A percentile compares a stretch with the other conserved stretches of the same genome.
Evolutionary conservation across 768 basidiomycete species (phyloP).

Genomic region (Obba rivulosa): DNA sequence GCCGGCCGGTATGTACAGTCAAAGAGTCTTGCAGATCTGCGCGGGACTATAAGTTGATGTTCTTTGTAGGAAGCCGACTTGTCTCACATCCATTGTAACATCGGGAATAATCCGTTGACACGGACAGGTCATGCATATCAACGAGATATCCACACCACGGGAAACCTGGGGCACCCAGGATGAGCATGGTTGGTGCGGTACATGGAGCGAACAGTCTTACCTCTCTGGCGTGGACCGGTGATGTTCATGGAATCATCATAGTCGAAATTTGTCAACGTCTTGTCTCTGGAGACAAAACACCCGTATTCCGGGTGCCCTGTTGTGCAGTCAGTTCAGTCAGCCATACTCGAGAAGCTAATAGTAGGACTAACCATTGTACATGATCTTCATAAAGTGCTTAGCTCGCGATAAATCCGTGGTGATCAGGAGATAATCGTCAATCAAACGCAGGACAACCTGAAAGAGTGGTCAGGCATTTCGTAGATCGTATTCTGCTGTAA

Average conservation of each 20-base stretch:
- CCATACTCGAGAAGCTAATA: not conserved
- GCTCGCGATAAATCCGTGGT: constrained; percentile 64
- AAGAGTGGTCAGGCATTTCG: too few species aligned
- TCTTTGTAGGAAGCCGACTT: not conserved
- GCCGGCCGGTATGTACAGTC: constrained; percentile 61
- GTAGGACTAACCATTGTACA: constrained; percentile 60
- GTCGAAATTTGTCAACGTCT: constrained; percentile 87
- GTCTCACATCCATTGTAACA: constrained; percentile 54
- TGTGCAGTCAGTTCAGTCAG: not conserved
- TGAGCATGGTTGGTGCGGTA: not conserved
- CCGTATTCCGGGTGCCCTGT: constrained; percentile 92
- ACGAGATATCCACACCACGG: constrained; percentile 92
- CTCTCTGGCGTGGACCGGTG: constrained; percentile 39
- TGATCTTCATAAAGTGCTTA: constrained; percentile 60
- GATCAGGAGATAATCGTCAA: constrained; percentile 94
- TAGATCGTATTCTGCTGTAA: too few species aligned
- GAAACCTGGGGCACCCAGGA: constrained; percentile 49
- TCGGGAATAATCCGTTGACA: constrained; percentile 74
- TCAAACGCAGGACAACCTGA: constrained; percentile 77
- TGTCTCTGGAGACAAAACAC: constrained; percentile 82
- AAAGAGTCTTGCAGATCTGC: constrained; percentile 62
- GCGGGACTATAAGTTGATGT: not conserved
- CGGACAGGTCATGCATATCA: constrained; percentile 67
- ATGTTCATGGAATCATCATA: constrained; percentile 48
- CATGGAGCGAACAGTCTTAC: constrained; percentile 21